Base-by-base conservation (phyloP, 176 grass and related monocot species). In the Chrysopogon serrulatus region DNA sequence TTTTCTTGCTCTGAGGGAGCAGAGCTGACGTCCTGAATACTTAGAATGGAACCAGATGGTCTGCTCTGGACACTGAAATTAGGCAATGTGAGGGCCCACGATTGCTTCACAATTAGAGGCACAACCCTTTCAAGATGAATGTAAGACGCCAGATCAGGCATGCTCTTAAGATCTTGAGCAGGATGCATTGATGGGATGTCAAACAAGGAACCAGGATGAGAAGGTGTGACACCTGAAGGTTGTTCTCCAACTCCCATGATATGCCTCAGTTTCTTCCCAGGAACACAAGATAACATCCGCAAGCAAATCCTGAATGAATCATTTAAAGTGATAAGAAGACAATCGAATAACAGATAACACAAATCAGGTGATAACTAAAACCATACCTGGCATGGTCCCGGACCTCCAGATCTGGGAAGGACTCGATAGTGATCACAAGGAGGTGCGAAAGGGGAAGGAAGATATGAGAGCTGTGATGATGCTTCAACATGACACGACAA, bases 391-490 rank as follows among this genome's bases (percentile, higher is more conserved):
- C 93, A 91, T 90, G 94, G 80, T 98, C 96, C 62, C 96, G 81
- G 73, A 98, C 87, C 86, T 98, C 96, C 71, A 98, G 87, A 83
- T 98, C 93, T 65, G 96, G 96, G 51, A 93, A 98, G 70, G 78
- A 91, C 71, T 95, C 63, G 43, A 92, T 93, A 48, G 87, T 89
- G 76, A 90, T 77, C 40, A 84, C 80, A 41, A 98, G 93, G 56
- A 98, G 83, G 39, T 21, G 73, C 0, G 87, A 88, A 28, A 98
- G 89, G 60, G 96, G 89, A 65, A 89, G 64, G 69, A 95, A 98
- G 33, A 98, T 30, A 63, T 72, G 79, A 11, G 96, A 95, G 70
- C 89, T 93, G 28, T 95, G 81, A 86, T 98, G 96, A 59, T 90
- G 87, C 84, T 92, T 95, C 82, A 98, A 73, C 85, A 93, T 88